A percentile compares a stretch with the other conserved stretches of the same genome.
These are phyloP conservation scores for Candida cerambycidarum DNA, from an alignment of 805 yeast species.

Conservation along the genomic window DNA sequence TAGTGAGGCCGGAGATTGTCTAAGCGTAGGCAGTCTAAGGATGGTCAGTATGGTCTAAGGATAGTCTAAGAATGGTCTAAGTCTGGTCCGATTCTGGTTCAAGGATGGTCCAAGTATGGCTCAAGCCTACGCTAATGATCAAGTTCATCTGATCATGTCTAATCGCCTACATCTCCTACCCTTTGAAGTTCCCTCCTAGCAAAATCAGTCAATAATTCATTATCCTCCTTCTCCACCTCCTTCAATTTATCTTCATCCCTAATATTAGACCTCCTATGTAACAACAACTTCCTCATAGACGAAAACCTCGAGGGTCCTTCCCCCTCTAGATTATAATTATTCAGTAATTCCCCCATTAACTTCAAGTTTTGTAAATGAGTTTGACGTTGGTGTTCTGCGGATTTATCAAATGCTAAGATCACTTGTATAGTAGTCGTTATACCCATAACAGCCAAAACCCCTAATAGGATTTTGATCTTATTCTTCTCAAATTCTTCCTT, in stretches of 20 bases:
- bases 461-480: slow-evolving; percentile 40
- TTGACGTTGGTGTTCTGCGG: slow-evolving; percentile 29
- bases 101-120: no score
- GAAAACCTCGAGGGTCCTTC: slow-evolving; percentile 27
- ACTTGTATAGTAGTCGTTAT: slow-evolving; percentile 35
- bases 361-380: slow-evolving; percentile 26
- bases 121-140: no score
- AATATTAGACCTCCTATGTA: slow-evolving; percentile 30
- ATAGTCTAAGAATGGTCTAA: no score
- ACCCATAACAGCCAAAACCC: slow-evolving; percentile 32
- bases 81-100: no score
- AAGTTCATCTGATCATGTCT: no score
- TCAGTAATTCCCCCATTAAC: slow-evolving; percentile 29
- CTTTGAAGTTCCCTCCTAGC: slow-evolving; percentile 27
- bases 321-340: slow-evolving; percentile 27
- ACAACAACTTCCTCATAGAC: slow-evolving; percentile 33
- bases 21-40: no score
- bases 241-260: slow-evolving; percentile 18
- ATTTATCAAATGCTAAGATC: slow-evolving; percentile 35
- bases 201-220: slow-evolving; percentile 30
- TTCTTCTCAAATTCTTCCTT: slow-evolving; percentile 41
- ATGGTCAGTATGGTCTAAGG: no score
- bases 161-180: no score
- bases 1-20: no score
- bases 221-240: slow-evolving; percentile 24